Evolutionary conservation across 208 protist genomes (phyloP).

Genomic region (Novymonas esmeraldas): DNA sequence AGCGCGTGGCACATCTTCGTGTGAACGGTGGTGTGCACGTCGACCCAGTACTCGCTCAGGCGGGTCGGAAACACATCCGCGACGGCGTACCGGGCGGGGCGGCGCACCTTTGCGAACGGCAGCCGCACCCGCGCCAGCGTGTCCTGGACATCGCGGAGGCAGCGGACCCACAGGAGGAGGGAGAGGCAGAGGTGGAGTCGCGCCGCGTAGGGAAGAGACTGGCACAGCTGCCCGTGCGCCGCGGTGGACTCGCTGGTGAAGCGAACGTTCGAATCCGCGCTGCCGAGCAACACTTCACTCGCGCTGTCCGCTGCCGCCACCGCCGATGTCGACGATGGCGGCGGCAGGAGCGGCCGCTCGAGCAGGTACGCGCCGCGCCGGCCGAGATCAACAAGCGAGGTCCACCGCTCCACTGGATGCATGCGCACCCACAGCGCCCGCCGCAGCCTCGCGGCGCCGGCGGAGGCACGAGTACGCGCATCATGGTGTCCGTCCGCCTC

Average conservation of each 20-base stretch:
- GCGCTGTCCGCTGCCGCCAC: neutral
- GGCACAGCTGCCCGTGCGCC: constrained; percentile 37
- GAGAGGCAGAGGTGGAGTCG: constrained; percentile 69
- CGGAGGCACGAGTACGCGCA: neutral
- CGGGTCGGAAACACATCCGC: constrained; percentile 72
- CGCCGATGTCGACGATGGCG: neutral
- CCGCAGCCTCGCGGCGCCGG: constrained; percentile 25
- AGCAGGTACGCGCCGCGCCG: constrained; percentile 56
- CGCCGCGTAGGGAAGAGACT: constrained; percentile 55
- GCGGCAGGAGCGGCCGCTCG: constrained; percentile 14
- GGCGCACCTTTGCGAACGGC: constrained; percentile 52
- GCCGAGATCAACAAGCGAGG: constrained; percentile 64
- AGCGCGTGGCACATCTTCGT: constrained; percentile 39
- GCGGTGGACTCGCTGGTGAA: constrained; percentile 25
- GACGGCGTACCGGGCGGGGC: constrained; percentile 32
- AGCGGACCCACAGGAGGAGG: constrained; percentile 64
- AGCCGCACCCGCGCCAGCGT: constrained; percentile 60
- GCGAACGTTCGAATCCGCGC: constrained; percentile 27
- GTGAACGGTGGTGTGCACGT: constrained; percentile 60
- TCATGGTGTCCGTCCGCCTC: neutral
- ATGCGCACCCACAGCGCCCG: constrained; percentile 56
- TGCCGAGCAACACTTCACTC: constrained; percentile 14
- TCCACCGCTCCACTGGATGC: constrained; percentile 79
- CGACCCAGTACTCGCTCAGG: constrained; percentile 59
- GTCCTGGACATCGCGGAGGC: constrained; percentile 71